These are phyloP conservation scores for Epicoccum sorghinum DNA, from an alignment of 2,329 filamentous ascomycete genomes.

Conservation along the genomic window DNA sequence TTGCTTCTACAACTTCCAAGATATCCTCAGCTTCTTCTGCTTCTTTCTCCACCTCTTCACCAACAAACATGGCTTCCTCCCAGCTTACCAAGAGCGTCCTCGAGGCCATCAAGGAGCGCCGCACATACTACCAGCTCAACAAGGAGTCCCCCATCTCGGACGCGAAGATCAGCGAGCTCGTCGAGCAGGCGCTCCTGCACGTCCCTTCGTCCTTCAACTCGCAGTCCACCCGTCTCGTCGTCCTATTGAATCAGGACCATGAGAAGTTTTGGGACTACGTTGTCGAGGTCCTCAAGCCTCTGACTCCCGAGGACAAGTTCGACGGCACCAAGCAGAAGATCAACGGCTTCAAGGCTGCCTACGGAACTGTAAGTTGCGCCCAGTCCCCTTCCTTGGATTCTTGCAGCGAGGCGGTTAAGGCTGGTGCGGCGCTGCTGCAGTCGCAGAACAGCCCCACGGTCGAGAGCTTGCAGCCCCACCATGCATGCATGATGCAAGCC, in stretches of 20 bases:
- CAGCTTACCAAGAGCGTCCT: conserved; percentile 46
- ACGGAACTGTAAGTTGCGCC: conserved; percentile 70
- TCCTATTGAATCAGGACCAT: conserved; percentile 83
- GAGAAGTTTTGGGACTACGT: conserved; percentile 85
- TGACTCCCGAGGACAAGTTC: conserved; percentile 71
- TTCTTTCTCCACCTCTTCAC: conserved; percentile 27
- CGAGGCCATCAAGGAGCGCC: conserved; percentile 70
- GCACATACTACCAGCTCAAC: conserved; percentile 71
- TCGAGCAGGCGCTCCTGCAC: conserved; percentile 65
- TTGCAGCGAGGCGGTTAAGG: background rate
- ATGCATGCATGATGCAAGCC: conserved; percentile 10
- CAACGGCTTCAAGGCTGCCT: conserved; percentile 69
- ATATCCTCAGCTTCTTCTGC: conserved; percentile 21
- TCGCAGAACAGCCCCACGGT: background rate
- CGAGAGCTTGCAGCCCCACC: conserved; percentile 21
- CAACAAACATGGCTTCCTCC: conserved; percentile 45
- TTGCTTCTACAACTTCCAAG: conserved; percentile 1
- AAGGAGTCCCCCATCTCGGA: conserved; percentile 66
- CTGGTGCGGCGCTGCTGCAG: too few relatives aligned
- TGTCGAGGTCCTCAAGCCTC: conserved; percentile 66
- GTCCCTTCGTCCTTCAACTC: conserved; percentile 87
- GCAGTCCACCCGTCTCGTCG: conserved; percentile 77
- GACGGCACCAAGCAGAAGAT: conserved; percentile 59
- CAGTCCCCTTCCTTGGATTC: background rate
- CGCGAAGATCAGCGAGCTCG: conserved; percentile 68